Percentiles rank a stretch among this genome's conserved stretches.
Conservation (phyloP, 768 basidiomycete genomes). For the Steccherinum ochraceum region DNA sequence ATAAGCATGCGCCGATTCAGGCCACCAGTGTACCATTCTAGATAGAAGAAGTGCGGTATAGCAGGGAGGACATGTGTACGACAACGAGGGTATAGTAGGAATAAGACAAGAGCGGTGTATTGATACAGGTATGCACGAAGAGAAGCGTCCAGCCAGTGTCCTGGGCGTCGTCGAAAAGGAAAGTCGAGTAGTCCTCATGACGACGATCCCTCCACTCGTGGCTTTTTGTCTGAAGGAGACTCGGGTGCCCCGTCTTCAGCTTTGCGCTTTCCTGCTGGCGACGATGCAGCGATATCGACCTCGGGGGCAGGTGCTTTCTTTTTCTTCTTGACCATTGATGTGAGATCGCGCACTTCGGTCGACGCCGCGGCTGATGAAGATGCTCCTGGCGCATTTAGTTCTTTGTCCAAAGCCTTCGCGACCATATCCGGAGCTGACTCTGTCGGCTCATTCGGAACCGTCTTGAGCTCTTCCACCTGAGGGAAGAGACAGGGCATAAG, state of each 20-base stretch:
- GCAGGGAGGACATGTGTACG: not conserved
- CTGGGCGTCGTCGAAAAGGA: not conserved
- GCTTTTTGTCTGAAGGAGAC: slow-evolving; percentile 56
- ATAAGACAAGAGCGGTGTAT: not conserved
- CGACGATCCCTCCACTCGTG: slow-evolving; percentile 41
- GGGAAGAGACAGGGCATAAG: not conserved
- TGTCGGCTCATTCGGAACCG: slow-evolving; percentile 56
- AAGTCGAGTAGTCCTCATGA: slow-evolving; percentile 13
- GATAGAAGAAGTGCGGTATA: slow-evolving; percentile 3
- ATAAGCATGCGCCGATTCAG: slow-evolving; percentile 53
- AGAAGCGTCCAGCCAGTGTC: not conserved
- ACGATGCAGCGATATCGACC: slow-evolving; percentile 24
- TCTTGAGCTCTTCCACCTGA: slow-evolving; percentile 91
- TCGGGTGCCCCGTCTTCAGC: slow-evolving; percentile 49
- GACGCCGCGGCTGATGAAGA: slow-evolving; percentile 25
- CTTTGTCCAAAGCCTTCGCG: slow-evolving; percentile 65
- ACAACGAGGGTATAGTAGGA: not conserved
- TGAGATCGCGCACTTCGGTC: slow-evolving; percentile 71
- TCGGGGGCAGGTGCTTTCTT: slow-evolving; percentile 33
- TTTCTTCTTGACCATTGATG: slow-evolving; percentile 87
- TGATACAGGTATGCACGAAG: not conserved
- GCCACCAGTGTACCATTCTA: slow-evolving; percentile 43
- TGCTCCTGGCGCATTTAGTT: slow-evolving; percentile 45
- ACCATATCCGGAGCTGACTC: slow-evolving; percentile 64
- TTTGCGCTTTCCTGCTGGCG: slow-evolving; percentile 52